phyloP scores from a whole-genome alignment of 163 green algal species.

The Volvox carteri region DNA sequence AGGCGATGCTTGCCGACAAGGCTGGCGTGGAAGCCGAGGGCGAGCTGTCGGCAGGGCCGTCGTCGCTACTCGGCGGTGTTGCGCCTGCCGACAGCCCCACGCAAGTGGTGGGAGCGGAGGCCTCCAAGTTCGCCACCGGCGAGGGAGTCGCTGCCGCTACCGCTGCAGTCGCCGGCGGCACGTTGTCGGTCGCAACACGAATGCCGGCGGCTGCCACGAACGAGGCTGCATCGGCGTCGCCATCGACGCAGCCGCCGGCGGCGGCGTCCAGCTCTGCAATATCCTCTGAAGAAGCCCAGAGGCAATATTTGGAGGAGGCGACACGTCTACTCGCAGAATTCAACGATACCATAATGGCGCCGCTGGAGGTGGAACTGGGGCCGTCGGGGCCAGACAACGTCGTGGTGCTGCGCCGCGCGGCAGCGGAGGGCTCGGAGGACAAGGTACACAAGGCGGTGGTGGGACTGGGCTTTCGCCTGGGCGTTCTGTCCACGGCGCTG shows the following conservation, averaged over 20 bases:
- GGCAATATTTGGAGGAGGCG: slow-evolving; percentile 11
- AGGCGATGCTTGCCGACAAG: neutral
- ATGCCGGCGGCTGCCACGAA: neutral
- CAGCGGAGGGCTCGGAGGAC: slow-evolving; percentile 29
- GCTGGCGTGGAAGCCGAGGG: neutral
- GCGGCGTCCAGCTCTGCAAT: neutral
- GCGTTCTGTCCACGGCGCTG: slow-evolving; percentile 59
- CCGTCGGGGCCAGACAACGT: slow-evolving; percentile 2
- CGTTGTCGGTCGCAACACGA: neutral
- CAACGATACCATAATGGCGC: neutral
- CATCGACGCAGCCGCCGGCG: neutral
- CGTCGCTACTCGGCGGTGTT: neutral
- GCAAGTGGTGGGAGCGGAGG: neutral
- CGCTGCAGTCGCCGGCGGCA: neutral
- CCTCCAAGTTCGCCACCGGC: neutral
- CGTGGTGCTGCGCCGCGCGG: slow-evolving; percentile 24
- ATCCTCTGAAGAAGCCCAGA: neutral
- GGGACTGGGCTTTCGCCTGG: slow-evolving; percentile 69
- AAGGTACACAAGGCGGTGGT: slow-evolving; percentile 52
- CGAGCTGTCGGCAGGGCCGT: slow-evolving; percentile 1
- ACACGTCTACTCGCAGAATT: neutral
- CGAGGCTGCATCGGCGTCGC: neutral
- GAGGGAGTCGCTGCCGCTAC: neutral
- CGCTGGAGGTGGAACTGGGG: slow-evolving; percentile 38
- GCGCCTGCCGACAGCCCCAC: neutral